Base-by-base conservation (phyloP, 805 yeast species). In the Vanderwaltozyma polyspora region DNA sequence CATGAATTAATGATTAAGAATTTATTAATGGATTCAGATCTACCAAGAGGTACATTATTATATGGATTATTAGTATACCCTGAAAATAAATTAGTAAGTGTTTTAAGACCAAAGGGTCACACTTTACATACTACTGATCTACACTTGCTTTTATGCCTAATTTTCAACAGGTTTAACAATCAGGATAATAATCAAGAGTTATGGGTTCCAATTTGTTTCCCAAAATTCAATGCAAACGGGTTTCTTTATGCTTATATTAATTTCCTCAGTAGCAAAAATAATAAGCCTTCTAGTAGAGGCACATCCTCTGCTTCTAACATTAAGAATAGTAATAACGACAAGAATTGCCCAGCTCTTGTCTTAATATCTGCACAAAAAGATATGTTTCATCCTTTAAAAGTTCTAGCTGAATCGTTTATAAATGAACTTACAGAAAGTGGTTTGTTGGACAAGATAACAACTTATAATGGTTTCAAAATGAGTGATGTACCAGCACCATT, bases 151-250 rank as follows among this genome's bases (percentile, higher is more conserved):
- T 74, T 85, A 40, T 72, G 80, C 13, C 71, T 85, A 59, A 72
- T 89, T 2, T 73, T 72, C 46, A 73, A 46, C 41, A 70, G 44
- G 51, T 54, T 58, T 8, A 48, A 57, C 19, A 43, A 44, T 16
- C 37, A 43, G 12, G 40, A 57, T 8, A 55, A 53, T 13, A 62
- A 65, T 37, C 81, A 81, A 44, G 95, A 87, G 49, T 72, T 85
- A 38, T 91, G 97, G 97, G 72, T 83, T 10, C 98, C 98, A 0
- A 66, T 89, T 1, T 89, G 98, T 56, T 66, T 89, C 53, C 95
- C 97, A 1, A 75, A 81, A 45, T 89, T 89, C 63, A 89, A 91
- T 51, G 62, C 84, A 2, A 76, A 76, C 42, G 98, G 98, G 8
- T 91, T 87, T 48, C 59, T 89, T 5, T 82, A 91, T 50, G 76